A percentile compares a stretch with the other conserved stretches of the same genome.
Evolutionary conservation across 257 asterid genomes (phyloP).

Genomic region (Solanum chilense): DNA sequence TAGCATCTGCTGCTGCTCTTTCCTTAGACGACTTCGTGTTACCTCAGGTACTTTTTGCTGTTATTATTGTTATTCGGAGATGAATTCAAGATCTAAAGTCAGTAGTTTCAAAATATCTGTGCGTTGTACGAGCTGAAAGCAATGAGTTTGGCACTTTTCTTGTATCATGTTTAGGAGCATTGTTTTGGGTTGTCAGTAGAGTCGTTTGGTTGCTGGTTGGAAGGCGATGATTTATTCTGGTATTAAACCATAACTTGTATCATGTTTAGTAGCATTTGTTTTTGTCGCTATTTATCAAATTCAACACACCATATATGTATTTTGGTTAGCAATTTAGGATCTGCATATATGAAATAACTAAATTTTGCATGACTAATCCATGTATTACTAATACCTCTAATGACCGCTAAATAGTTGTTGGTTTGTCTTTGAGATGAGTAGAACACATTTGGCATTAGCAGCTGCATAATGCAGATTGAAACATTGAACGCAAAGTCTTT

Average conservation of each 20-base stretch:
- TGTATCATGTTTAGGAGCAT: background rate
- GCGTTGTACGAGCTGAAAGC: background rate
- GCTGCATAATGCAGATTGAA: background rate
- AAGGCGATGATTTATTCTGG: background rate
- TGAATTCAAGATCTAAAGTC: background rate
- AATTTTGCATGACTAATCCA: no score
- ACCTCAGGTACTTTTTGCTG: conserved; percentile 17
- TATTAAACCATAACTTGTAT: background rate
- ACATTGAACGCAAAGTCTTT: background rate
- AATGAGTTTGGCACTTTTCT: background rate
- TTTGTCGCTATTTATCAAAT: background rate
- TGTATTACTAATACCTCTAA: no score
- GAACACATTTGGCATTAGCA: background rate
- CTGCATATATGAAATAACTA: no score
- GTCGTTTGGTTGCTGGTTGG: background rate
- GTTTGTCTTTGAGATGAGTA: background rate
- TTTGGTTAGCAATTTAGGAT: background rate
- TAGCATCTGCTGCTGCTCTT: conserved; percentile 92
- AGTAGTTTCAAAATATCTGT: background rate
- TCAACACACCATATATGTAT: background rate
- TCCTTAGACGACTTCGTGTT: conserved; percentile 34
- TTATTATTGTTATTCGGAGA: background rate
- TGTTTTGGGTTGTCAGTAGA: no score
- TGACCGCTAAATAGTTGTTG: background rate
- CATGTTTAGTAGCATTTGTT: background rate